A percentile compares a stretch with the other conserved stretches of the same genome.
Conservation (phyloP, 352 stramenopile species). For the Phytophthora macrochlamydospora region DNA sequence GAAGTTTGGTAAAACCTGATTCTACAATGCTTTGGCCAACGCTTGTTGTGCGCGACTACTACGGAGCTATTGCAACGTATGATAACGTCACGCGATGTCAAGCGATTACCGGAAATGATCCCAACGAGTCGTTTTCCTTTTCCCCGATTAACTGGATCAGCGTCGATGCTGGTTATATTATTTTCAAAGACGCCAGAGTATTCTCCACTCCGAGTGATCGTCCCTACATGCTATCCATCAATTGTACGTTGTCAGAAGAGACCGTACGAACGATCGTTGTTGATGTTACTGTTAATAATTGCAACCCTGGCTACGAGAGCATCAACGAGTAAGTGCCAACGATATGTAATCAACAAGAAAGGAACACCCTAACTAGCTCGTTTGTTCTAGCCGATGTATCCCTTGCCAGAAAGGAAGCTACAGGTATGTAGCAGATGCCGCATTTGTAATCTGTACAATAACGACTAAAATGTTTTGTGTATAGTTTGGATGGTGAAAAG, state of each 20-base stretch:
- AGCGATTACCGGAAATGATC: slow-evolving; percentile 12
- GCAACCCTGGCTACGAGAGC: slow-evolving; percentile 66
- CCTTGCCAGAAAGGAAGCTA: slow-evolving; percentile 69
- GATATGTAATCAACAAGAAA: not conserved
- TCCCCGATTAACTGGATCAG: slow-evolving; percentile 30
- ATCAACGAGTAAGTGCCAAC: slow-evolving; percentile 47
- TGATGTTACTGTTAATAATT: slow-evolving; percentile 56
- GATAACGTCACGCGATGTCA: slow-evolving; percentile 49
- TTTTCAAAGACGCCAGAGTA: slow-evolving; percentile 49
- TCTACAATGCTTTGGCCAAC: slow-evolving; percentile 57
- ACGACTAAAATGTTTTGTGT: not conserved
- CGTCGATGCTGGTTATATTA: slow-evolving; percentile 50
- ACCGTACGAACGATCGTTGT: slow-evolving; percentile 20
- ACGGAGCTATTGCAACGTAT: slow-evolving; percentile 50
- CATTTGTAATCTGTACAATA: not conserved
- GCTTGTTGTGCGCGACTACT: slow-evolving; percentile 63
- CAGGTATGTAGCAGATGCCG: slow-evolving; percentile 38
- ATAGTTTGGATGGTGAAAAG: slow-evolving; percentile 63
- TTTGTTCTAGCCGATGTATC: slow-evolving; percentile 43
- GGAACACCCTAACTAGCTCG: slow-evolving; percentile 1
- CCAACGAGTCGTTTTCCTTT: slow-evolving; percentile 55
- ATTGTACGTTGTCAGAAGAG: slow-evolving; percentile 40
- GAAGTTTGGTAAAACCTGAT: slow-evolving; percentile 17
- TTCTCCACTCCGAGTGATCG: slow-evolving; percentile 29
- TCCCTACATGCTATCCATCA: slow-evolving; percentile 51